These are phyloP conservation scores for Solanum peruvianum DNA, from an alignment of 257 asterid genomes.

Conservation along the genomic window DNA sequence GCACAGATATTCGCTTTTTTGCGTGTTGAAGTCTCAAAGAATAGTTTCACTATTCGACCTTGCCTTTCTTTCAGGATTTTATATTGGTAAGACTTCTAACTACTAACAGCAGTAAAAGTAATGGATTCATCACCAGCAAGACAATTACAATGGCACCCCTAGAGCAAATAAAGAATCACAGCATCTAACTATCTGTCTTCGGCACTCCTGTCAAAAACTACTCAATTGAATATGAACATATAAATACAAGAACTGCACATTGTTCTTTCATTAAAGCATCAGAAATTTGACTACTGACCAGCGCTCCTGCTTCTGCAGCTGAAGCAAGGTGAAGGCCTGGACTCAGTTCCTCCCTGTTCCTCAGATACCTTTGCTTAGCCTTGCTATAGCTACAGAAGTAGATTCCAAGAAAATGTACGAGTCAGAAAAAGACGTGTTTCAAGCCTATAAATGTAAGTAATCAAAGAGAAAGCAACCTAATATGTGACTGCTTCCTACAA, in stretches of 20 bases:
- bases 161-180: not conserved
- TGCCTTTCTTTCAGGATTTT: not conserved
- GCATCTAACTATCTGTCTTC: not conserved
- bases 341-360: slow-evolving; percentile 54
- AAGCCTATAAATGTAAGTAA: not conserved
- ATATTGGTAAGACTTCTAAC: not conserved
- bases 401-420: not conserved
- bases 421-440: not conserved
- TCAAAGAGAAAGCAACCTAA: not conserved
- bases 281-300: slow-evolving; percentile 46
- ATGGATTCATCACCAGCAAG: not conserved
- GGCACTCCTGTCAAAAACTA: not conserved
- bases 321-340: slow-evolving; percentile 89
- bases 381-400: slow-evolving; percentile 48
- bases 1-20: not conserved
- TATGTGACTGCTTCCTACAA: not conserved
- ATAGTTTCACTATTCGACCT: not conserved
- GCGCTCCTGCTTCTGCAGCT: slow-evolving; percentile 96
- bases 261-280: not conserved
- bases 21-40: not conserved
- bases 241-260: not conserved
- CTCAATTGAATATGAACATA: not conserved
- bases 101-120: not conserved
- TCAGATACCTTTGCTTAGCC: slow-evolving; percentile 79
- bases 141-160: not conserved